Percentiles rank a stretch among this genome's conserved stretches.
Evolutionary conservation across 768 basidiomycete species (phyloP).

Genomic region (Coprinopsis marcescibilis): DNA sequence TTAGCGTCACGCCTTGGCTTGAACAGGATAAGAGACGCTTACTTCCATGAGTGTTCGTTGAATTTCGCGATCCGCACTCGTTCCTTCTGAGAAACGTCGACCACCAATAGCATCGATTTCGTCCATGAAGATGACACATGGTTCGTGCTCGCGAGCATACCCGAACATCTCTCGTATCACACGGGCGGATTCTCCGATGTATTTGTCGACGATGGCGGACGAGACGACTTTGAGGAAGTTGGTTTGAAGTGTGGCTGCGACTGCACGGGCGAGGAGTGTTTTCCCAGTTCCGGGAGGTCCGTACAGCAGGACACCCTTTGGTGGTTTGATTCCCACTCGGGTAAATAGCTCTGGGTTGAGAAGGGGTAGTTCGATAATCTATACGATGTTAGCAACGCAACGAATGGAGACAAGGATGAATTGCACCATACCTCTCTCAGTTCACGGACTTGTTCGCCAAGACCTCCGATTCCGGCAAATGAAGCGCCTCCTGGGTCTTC

Average conservation of each 20-base stretch:
- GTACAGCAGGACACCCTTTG: constrained; percentile 93
- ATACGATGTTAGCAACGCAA: constrained; percentile 1
- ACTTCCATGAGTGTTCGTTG: constrained; percentile 97
- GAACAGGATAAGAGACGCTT: constrained; percentile 10
- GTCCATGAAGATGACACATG: constrained; percentile 98
- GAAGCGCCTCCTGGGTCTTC: constrained; percentile 95
- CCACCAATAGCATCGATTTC: constrained; percentile 98
- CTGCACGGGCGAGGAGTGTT: constrained; percentile 89
- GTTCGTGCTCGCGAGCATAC: constrained; percentile 95
- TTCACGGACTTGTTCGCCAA: constrained; percentile 95
- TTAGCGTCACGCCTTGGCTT: neutral
- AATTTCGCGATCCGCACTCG: constrained; percentile 96
- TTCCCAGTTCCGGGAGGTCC: constrained; percentile 97
- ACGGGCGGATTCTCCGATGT: constrained; percentile 96
- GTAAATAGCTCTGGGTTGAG: constrained; percentile 91
- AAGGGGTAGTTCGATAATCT: constrained; percentile 95
- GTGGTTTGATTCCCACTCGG: constrained; percentile 95
- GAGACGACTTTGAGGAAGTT: constrained; percentile 99
- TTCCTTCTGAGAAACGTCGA: constrained; percentile 81
- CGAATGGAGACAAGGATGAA: neutral
- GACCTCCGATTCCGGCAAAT: constrained; percentile 95
- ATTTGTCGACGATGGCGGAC: constrained; percentile 96
- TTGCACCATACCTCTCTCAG: constrained; percentile 70
- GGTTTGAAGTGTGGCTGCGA: constrained; percentile 91
- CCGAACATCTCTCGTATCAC: constrained; percentile 99